phyloP scores from a whole-genome alignment of 1,139 yeast species.

The Protomyces arabidopsidicola region DNA sequence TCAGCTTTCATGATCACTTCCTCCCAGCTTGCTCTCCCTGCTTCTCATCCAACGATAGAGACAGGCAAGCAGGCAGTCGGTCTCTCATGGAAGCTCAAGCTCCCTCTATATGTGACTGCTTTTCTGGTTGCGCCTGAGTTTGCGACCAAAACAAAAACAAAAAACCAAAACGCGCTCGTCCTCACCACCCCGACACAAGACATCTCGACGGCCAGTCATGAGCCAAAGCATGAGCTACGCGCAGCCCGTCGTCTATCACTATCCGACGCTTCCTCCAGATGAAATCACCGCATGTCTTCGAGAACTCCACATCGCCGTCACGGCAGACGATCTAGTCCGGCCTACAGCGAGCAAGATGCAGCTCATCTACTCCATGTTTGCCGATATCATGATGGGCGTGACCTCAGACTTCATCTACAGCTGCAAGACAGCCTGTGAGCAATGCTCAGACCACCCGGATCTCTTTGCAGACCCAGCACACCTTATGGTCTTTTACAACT shows the following conservation, averaged over 20 bases:
- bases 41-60: no score
- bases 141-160: no score
- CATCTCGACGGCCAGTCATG: background rate
- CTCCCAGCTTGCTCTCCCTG: no score
- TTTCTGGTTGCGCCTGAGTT: no score
- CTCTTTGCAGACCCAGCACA: conserved; percentile 23
- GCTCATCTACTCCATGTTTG: conserved; percentile 63
- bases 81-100: no score
- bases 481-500: conserved; percentile 29
- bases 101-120: no score
- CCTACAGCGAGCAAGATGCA: conserved; percentile 65
- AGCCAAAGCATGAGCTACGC: conserved; percentile 1
- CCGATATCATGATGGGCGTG: conserved; percentile 64
- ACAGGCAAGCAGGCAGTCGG: no score
- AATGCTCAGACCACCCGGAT: conserved; percentile 26
- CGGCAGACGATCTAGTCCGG: conserved; percentile 57
- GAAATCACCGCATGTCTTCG: conserved; percentile 27
- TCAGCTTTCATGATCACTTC: no score
- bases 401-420: conserved; percentile 48
- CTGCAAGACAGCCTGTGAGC: conserved; percentile 35
- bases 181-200: no score
- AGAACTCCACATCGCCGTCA: conserved; percentile 51
- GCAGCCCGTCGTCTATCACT: conserved; percentile 2
- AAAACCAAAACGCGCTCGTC: no score
- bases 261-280: conserved; percentile 18